phyloP scores from a whole-genome alignment of 768 basidiomycete species.

The Austroboletus eburneus region DNA sequence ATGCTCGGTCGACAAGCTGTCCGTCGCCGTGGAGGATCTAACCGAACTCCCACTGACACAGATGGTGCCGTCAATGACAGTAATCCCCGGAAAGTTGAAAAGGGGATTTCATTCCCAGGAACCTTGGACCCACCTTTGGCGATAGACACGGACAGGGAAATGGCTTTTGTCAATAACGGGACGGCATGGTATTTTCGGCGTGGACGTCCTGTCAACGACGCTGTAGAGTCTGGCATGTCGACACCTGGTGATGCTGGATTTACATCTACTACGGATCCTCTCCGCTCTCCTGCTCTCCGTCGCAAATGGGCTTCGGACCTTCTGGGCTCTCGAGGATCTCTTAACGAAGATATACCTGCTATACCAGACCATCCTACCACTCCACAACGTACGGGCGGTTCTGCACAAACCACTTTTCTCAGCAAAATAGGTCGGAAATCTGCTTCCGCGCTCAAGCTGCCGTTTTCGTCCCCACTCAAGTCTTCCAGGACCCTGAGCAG shows the following conservation, averaged over 20 bases:
- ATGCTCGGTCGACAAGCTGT: slow-evolving; percentile 71
- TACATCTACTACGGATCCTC: slow-evolving; percentile 32
- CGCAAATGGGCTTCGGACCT: slow-evolving; percentile 47
- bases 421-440: slow-evolving; percentile 43
- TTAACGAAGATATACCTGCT: slow-evolving; percentile 12
- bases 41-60: slow-evolving; percentile 19
- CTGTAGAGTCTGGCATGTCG: slow-evolving; percentile 30
- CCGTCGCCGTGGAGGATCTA: slow-evolving; percentile 39
- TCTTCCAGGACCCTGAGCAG: slow-evolving; percentile 18
- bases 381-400: slow-evolving; percentile 7
- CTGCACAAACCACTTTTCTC: slow-evolving; percentile 35
- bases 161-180: slow-evolving; percentile 52
- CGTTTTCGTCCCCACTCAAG: slow-evolving; percentile 30
- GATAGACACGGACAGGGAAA: slow-evolving; percentile 77
- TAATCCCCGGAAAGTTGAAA: slow-evolving; percentile 18
- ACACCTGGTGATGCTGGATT: slow-evolving; percentile 30
- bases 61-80: slow-evolving; percentile 22
- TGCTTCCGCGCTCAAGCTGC: slow-evolving; percentile 38
- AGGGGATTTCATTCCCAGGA: slow-evolving; percentile 15
- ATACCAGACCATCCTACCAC: slow-evolving; percentile 4
- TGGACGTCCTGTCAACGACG: slow-evolving; percentile 31
- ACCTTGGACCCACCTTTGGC: slow-evolving; percentile 53
- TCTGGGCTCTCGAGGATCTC: slow-evolving; percentile 29
- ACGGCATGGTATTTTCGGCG: slow-evolving; percentile 54
- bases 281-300: slow-evolving; percentile 40